phyloP scores from a whole-genome alignment of 495 filamentous ascomycete genomes.

The Immersiella caudata region DNA sequence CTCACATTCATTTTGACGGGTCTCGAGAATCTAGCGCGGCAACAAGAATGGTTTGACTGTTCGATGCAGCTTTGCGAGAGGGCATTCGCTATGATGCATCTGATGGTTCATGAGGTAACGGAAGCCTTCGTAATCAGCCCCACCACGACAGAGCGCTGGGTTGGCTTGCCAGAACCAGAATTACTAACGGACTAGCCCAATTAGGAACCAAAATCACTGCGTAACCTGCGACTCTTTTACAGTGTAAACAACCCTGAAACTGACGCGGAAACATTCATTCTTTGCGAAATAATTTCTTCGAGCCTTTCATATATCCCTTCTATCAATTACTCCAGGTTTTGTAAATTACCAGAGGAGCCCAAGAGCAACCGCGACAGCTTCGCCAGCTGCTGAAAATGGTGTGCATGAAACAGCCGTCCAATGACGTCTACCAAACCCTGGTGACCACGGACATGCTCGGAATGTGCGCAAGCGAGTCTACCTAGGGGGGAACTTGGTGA shows the following conservation, averaged over 20 bases:
- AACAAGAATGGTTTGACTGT: neutral
- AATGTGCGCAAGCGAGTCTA: no score
- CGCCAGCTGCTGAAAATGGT: no score
- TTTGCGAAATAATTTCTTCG: no score
- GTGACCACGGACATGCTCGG: no score
- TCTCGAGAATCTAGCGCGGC: neutral
- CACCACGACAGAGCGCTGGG: neutral
- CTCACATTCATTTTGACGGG: constrained; percentile 42
- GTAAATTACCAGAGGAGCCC: no score
- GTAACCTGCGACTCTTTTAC: neutral
- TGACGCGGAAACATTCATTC: no score
- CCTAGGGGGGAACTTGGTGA: neutral
- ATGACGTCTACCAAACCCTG: no score
- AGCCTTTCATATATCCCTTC: no score
- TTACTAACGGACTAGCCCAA: neutral
- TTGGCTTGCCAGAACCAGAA: neutral
- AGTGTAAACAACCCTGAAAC: no score
- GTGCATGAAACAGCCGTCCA: no score
- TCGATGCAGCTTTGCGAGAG: neutral
- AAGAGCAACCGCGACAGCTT: no score
- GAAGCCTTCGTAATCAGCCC: neutral
- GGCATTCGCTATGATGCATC: neutral
- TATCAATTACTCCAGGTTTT: no score
- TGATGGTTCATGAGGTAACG: neutral
- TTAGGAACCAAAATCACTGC: neutral